Percentiles rank a stretch among this genome's conserved stretches.
These are phyloP conservation scores for Asclepias syriaca DNA, from an alignment of 257 asterid species.

Conservation along the genomic window DNA sequence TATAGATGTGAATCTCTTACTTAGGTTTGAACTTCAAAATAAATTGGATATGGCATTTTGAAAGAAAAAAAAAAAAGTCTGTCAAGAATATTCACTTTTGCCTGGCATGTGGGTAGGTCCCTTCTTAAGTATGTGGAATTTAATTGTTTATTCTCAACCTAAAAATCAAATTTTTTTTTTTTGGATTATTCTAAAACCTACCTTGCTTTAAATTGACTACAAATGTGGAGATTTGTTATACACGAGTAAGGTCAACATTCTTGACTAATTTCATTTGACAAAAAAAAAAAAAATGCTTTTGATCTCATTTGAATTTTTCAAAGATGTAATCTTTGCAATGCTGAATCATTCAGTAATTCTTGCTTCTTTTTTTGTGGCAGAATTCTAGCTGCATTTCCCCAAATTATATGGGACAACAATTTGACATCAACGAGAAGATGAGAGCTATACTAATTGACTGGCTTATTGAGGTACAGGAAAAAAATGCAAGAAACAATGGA, in stretches of 20 bases:
- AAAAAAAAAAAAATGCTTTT: too few species aligned
- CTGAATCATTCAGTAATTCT: neutral
- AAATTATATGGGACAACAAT: slow-evolving; percentile 67
- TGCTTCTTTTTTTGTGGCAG: slow-evolving; percentile 30
- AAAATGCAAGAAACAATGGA: neutral
- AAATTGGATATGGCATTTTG: neutral
- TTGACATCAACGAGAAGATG: slow-evolving; percentile 82
- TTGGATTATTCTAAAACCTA: neutral
- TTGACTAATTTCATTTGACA: neutral
- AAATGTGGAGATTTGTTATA: neutral
- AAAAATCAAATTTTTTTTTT: too few species aligned
- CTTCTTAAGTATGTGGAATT: neutral
- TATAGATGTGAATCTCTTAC: neutral
- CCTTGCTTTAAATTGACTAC: neutral
- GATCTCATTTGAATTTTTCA: neutral
- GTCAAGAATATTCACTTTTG: slow-evolving; percentile 1
- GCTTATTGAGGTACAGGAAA: slow-evolving; percentile 66
- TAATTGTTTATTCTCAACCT: neutral
- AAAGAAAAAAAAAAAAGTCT: neutral
- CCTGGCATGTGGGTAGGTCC: slow-evolving; percentile 1
- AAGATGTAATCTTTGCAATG: neutral
- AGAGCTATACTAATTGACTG: slow-evolving; percentile 86
- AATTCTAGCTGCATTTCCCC: slow-evolving; percentile 70
- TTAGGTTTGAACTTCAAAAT: slow-evolving; percentile 5
- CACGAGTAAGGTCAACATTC: neutral